Evolutionary conservation across 768 basidiomycete genomes (phyloP), one percentile per base, ranked within the genome.

Genomic region (Ramaria sp.): DNA sequence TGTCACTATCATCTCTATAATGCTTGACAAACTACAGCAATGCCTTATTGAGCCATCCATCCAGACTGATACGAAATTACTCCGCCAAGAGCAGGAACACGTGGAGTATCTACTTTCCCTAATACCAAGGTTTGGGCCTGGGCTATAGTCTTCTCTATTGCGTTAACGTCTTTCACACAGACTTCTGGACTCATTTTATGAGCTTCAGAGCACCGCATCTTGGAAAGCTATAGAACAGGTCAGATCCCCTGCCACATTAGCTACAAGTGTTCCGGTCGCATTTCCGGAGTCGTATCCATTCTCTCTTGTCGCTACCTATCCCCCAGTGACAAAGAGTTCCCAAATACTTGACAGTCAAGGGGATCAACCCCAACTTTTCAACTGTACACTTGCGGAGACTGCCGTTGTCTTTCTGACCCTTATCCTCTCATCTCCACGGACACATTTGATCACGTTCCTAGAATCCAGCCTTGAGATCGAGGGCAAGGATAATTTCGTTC

Each of bases 281-380:
- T 97, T 97, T 69, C 95, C 95, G 0, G 87, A 92, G 59, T 85
- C 93, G 0, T 93, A 97, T 65, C 95, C 95, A 0, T 93, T 96
- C 67, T 83, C 90, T 5, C 74, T 98, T 18, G 62, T 90, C 24
- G 74, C 85, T 0, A 74, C 81, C 30, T 67, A 83, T 22, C 85
- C 88, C 2, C 54, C 62, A 71, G 27, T 71, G 72, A 37, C 70
- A 72, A 15, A 73, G 69, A 48, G 69, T 71, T 16, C 69, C 70
- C 52, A 72, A 66, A 54, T 62, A 67, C n/a, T 67, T 69, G 24
- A 67, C 65, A 52, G 63, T 69, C 45, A 69, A 48, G 37, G 67
- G 53, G 78, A 82, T 51, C 71, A 71, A 25, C 75, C 78, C 41
- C 62, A 70, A 5, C 61, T 77, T 12, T 85, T 90, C 69, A 83